These are phyloP conservation scores for Psidium guajava DNA, from an alignment of 345 rosid species.

Conservation along the genomic window DNA sequence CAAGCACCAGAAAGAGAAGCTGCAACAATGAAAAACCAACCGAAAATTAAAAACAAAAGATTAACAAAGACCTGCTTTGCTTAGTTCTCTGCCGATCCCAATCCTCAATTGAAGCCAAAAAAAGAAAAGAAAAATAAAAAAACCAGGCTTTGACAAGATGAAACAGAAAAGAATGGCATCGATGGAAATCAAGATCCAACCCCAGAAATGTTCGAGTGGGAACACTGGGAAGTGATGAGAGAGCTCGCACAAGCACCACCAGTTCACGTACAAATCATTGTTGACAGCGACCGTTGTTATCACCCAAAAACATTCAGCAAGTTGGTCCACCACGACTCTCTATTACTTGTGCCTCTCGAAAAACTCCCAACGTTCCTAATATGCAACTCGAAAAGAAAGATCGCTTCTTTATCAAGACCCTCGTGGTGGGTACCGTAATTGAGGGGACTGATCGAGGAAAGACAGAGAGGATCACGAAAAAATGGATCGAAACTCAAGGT, in stretches of 20 bases:
- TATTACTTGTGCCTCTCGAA: neutral
- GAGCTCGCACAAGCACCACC: neutral
- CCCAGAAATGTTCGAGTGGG: neutral
- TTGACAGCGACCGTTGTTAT: neutral
- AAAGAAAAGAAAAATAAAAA: neutral
- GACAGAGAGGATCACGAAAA: neutral
- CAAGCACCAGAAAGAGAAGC: constrained; percentile 3
- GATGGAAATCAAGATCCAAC: neutral
- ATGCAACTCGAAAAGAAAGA: neutral
- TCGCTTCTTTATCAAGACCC: neutral
- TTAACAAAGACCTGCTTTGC: neutral
- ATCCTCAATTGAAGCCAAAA: neutral
- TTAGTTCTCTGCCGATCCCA: neutral
- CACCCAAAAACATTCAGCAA: neutral
- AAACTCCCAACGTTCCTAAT: neutral
- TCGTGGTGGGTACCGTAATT: neutral
- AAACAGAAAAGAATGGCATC: neutral
- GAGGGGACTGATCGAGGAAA: neutral
- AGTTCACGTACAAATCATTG: neutral
- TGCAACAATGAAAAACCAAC: neutral
- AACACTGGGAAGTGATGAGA: neutral
- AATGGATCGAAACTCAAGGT: neutral
- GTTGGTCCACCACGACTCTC: neutral
- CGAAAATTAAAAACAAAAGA: neutral
- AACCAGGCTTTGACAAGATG: neutral